Percentiles rank a stretch among this genome's conserved stretches.
Evolutionary conservation across 176 grass and related monocot species (phyloP).

Genomic region (Alopecurus myosuroides): DNA sequence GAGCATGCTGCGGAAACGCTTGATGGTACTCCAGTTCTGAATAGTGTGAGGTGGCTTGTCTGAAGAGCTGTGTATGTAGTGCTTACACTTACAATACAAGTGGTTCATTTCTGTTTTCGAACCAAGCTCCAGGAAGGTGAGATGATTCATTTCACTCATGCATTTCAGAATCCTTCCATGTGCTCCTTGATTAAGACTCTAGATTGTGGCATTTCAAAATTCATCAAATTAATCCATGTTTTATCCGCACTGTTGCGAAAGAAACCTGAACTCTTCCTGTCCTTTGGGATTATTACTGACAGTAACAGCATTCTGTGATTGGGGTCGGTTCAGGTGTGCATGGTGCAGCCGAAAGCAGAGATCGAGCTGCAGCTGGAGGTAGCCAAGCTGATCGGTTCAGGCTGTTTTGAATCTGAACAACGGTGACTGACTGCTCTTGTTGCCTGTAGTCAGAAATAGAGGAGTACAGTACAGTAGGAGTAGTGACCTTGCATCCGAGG

Average conservation of each 20-base stretch:
- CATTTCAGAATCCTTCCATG: not conserved
- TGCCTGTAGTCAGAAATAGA: too few species aligned
- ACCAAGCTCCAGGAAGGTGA: conserved; percentile 25
- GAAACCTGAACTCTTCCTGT: not conserved
- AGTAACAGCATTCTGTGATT: not conserved
- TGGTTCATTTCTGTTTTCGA: too few species aligned
- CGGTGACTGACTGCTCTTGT: too few species aligned
- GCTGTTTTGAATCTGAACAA: too few species aligned
- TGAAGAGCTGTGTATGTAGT: conserved; percentile 58
- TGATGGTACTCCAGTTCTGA: conserved; percentile 7
- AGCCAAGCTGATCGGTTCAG: conserved; percentile 71
- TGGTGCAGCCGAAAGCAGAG: conserved; percentile 96
- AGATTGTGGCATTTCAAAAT: not conserved
- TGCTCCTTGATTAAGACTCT: not conserved
- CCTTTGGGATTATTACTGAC: not conserved
- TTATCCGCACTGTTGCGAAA: not conserved
- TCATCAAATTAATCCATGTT: not conserved
- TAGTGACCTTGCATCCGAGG: conserved; percentile 82
- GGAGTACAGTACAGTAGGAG: too few species aligned
- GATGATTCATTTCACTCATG: not conserved
- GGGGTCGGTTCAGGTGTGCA: conserved; percentile 44
- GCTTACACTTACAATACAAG: conserved; percentile 54
- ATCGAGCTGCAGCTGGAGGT: conserved; percentile 89
- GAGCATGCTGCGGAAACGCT: not conserved
- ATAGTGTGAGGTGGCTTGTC: conserved; percentile 56